These are phyloP conservation scores for Mycena amicta DNA, from an alignment of 768 basidiomycete genomes.

Conservation along the genomic window DNA sequence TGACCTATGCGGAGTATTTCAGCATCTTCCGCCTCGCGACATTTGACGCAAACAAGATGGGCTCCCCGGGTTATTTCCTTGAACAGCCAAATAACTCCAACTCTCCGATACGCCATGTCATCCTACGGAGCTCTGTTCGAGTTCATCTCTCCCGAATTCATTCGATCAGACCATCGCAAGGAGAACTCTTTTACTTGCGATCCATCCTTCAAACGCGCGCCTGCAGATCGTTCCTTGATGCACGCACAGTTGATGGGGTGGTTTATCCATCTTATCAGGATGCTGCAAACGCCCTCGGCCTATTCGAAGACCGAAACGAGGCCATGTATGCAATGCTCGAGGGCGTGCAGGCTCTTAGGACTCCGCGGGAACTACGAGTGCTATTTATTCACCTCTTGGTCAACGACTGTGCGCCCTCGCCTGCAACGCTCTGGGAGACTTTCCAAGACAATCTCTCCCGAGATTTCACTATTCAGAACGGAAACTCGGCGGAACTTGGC, in stretches of 20 bases:
- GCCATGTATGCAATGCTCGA: conserved; percentile 35
- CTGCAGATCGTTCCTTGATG: conserved; percentile 16
- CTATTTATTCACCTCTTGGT: conserved; percentile 41
- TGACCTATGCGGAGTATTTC: not conserved
- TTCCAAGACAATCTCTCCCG: conserved; percentile 24
- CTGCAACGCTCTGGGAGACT: too few relatives aligned
- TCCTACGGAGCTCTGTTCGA: too few relatives aligned
- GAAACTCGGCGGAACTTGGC: too few relatives aligned
- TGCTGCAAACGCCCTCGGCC: conserved; percentile 16
- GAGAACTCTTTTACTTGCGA: too few relatives aligned
- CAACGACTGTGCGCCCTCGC: conserved; percentile 33
- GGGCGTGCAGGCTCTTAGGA: conserved; percentile 31
- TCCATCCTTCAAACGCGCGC: too few relatives aligned
- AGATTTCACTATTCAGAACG: too few relatives aligned
- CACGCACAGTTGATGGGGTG: conserved; percentile 23
- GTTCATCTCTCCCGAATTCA: too few relatives aligned
- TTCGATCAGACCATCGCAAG: too few relatives aligned
- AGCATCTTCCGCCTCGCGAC: not conserved
- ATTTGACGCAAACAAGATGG: not conserved
- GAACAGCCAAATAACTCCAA: conserved; percentile 3
- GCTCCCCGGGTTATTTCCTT: not conserved
- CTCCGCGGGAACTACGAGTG: conserved; percentile 39
- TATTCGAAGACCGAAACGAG: too few relatives aligned
- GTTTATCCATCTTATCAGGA: conserved; percentile 25
- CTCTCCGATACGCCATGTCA: conserved; percentile 9